These are phyloP conservation scores for Eutypa lata DNA, from an alignment of 2,329 filamentous ascomycete genomes.

Conservation along the genomic window DNA sequence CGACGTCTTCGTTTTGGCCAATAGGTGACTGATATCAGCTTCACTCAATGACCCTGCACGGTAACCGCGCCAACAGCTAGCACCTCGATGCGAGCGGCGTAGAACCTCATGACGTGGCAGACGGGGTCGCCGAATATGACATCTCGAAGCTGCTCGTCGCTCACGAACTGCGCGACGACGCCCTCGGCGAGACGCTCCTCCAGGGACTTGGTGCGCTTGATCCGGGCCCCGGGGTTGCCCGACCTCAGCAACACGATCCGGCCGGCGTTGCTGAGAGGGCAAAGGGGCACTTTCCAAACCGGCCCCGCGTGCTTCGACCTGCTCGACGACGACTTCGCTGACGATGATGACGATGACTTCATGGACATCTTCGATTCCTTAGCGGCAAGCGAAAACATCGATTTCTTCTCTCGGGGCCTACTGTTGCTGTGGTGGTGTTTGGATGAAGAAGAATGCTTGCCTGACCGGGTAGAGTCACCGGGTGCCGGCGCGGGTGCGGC, in stretches of 20 bases:
- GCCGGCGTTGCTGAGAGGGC: constrained; percentile 68
- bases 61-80: constrained; percentile 69
- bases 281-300: constrained; percentile 63
- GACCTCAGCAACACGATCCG: constrained; percentile 63
- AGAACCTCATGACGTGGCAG: constrained; percentile 77
- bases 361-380: constrained; percentile 23
- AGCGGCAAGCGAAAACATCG: constrained; percentile 20
- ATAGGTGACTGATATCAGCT: background rate
- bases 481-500: constrained; percentile 52
- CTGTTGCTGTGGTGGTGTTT: constrained; percentile 10
- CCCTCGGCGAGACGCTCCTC: constrained; percentile 52
- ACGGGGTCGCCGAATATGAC: constrained; percentile 81
- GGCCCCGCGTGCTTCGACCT: constrained; percentile 30
- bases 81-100: constrained; percentile 67
- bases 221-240: constrained; percentile 35
- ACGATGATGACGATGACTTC: constrained; percentile 17
- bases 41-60: constrained; percentile 24
- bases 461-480: background rate
- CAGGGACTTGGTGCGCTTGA: constrained; percentile 44
- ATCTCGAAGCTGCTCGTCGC: constrained; percentile 64
- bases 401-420: constrained; percentile 23
- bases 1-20: no score
- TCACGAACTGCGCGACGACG: constrained; percentile 66
- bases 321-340: constrained; percentile 7
- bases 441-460: constrained; percentile 8